Base-by-base conservation (phyloP, 805 yeast species). In the Metschnikowia noctiluminum region DNA sequence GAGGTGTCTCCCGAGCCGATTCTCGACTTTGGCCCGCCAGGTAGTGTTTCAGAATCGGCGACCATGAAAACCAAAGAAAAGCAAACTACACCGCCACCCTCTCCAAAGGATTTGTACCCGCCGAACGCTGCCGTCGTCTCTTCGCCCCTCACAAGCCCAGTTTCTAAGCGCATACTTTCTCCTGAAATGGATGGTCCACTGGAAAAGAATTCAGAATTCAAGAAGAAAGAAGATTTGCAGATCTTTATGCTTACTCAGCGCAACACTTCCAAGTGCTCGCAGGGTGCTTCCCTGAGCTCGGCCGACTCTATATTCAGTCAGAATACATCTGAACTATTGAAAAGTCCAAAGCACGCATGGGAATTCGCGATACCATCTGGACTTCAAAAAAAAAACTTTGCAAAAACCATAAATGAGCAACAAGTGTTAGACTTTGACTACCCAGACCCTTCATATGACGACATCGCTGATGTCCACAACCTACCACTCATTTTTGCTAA, bases 401-500 rank as follows among this genome's bases (percentile, higher is more conserved):
- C 56, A 11, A 31, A 54, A 2, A 47, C 58, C 12, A 68, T 87
- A 30, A 81, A 77, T 31, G 62, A 62, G 0, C 54, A 61, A 27
- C 84, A 82, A 0, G 56, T 76, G 12, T 74, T 86, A 2, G 73
- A 77, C 53, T 64, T 80, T 12, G 75, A 81, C 12, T 84, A 85
- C 59, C 49, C 57, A 1, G 85, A 80, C 52, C 96, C 97, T 0
- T 81, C 67, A 54, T 91, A 81, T 56, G 76, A 82, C 28, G 73
- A 76, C 13, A 56, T 70, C 0, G 58, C 63, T 1, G 91, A 88
- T 55, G 67, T 77, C 7, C 84, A 71, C 11, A n/a, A 80, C 1
- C 58, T 63, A 6, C 84, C 92, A 0, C 77, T 85, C 46, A 64
- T 79, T 0, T 84, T 81, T 64, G 91, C 91, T 1, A 91, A 90